A percentile compares a stretch with the other conserved stretches of the same genome.
These are phyloP conservation scores for Saccharomycopsis sp. DNA, from an alignment of 805 yeast species.

Conservation along the genomic window DNA sequence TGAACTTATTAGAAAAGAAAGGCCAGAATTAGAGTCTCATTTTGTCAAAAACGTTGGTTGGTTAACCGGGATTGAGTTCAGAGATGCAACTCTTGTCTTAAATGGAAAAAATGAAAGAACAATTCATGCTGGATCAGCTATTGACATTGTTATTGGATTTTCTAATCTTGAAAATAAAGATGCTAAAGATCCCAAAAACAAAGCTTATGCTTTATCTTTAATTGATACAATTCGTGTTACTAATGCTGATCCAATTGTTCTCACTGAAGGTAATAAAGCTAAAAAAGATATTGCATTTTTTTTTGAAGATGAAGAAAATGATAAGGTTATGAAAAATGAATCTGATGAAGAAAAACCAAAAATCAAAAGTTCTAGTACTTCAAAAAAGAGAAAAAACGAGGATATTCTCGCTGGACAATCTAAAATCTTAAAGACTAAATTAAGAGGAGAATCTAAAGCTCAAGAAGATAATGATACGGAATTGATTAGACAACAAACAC, in stretches of 20 bases:
- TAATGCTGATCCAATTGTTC: slow-evolving; percentile 42
- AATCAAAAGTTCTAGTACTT: slow-evolving; percentile 24
- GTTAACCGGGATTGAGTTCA: slow-evolving; percentile 79
- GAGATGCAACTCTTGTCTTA: slow-evolving; percentile 67
- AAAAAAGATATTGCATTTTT: slow-evolving; percentile 74
- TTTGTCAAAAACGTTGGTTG: slow-evolving; percentile 81
- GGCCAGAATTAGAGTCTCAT: slow-evolving; percentile 52
- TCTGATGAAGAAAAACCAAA: slow-evolving; percentile 26
- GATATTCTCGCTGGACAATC: slow-evolving; percentile 24
- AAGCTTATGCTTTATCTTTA: slow-evolving; percentile 58
- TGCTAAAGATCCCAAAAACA: slow-evolving; percentile 37
- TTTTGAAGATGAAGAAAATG: slow-evolving; percentile 60
- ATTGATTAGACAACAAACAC: slow-evolving; percentile 72
- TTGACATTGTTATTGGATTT: slow-evolving; percentile 72
- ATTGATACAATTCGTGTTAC: slow-evolving; percentile 70
- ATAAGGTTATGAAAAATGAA: slow-evolving; percentile 31
- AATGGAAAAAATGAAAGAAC: slow-evolving; percentile 62
- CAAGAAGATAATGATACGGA: slow-evolving; percentile 63
- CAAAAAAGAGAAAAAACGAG: slow-evolving; percentile 20
- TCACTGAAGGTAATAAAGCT: slow-evolving; percentile 66
- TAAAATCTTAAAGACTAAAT: slow-evolving; percentile 65
- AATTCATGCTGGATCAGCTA: slow-evolving; percentile 61
- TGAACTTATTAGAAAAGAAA: slow-evolving; percentile 47
- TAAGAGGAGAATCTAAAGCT: slow-evolving; percentile 66
- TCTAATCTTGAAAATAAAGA: slow-evolving; percentile 42